Percentiles rank a stretch among this genome's conserved stretches.
These are phyloP conservation scores for Graphilbum fragrans DNA, from an alignment of 2,329 filamentous ascomycete genomes.

Conservation along the genomic window DNA sequence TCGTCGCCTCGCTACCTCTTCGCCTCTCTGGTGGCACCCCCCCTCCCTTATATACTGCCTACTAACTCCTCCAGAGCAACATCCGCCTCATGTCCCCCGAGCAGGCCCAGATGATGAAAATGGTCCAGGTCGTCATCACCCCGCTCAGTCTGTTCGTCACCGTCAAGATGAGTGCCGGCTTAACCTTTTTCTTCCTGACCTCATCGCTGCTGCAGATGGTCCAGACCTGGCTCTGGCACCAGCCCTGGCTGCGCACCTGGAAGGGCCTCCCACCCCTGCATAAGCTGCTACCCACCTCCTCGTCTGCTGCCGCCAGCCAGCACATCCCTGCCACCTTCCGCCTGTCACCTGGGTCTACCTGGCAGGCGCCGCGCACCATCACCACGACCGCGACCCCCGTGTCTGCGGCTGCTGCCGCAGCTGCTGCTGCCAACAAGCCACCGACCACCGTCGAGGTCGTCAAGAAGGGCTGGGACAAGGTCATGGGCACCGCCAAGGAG, in stretches of 20 bases:
- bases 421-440: constrained; percentile 3
- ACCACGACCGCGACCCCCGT: constrained; percentile 10
- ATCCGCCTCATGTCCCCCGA: constrained; percentile 19
- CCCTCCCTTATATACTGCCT: not conserved
- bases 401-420: constrained; percentile 1
- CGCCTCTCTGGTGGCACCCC: not conserved
- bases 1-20: not conserved
- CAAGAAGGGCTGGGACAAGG: constrained; percentile 11
- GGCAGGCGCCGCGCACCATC: constrained; percentile 20
- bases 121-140: constrained; percentile 21
- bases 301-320: not conserved
- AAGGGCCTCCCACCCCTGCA: constrained; percentile 23
- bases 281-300: not conserved
- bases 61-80: constrained; percentile 12
- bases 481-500: constrained; percentile 10
- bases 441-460: constrained; percentile 7
- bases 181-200: constrained; percentile 52
- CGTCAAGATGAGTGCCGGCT: constrained; percentile 27
- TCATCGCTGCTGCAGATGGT: constrained; percentile 22
- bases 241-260: constrained; percentile 21
- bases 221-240: constrained; percentile 33
- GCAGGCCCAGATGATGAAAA: constrained; percentile 20
- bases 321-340: constrained; percentile 3
- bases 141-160: constrained; percentile 30
- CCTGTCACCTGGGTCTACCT: constrained; percentile 10